Evolutionary conservation across 768 basidiomycete genomes (phyloP).

Genomic region (Suillus brevipes): DNA sequence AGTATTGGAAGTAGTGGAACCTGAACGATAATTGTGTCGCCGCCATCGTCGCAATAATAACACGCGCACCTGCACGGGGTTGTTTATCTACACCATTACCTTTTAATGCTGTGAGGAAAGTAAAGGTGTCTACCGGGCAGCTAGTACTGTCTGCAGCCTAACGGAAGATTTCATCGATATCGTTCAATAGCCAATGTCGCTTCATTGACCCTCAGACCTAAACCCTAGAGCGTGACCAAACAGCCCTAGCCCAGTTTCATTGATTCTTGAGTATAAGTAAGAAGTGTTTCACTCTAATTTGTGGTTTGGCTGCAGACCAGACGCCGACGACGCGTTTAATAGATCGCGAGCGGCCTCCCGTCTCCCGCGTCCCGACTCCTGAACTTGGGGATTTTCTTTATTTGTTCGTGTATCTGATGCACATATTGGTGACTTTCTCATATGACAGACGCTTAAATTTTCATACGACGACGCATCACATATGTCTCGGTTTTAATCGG

Average conservation of each 20-base stretch:
- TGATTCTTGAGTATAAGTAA: background rate
- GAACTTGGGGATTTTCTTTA: background rate
- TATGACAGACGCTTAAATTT: background rate
- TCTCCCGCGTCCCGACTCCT: background rate
- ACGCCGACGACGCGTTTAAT: background rate
- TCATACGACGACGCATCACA: background rate
- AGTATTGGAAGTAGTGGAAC: too few relatives aligned
- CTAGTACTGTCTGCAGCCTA: background rate
- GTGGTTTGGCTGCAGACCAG: background rate
- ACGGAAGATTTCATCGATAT: background rate
- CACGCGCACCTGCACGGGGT: too few relatives aligned
- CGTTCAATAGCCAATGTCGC: background rate
- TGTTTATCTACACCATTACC: background rate
- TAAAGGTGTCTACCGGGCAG: background rate
- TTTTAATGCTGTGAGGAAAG: background rate
- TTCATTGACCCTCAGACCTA: background rate
- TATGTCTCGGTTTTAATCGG: conserved; percentile 7
- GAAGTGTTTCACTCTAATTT: background rate
- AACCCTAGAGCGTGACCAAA: background rate
- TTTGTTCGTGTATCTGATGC: background rate
- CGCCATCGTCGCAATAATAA: too few relatives aligned
- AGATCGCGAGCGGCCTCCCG: background rate
- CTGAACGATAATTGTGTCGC: too few relatives aligned
- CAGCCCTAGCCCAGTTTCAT: background rate
- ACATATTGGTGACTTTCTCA: background rate